Percentiles rank a stretch among this genome's conserved stretches.
phyloP scores from a whole-genome alignment of 2,329 filamentous ascomycete genomes.

The Myriosclerotinia duriaeana region DNA sequence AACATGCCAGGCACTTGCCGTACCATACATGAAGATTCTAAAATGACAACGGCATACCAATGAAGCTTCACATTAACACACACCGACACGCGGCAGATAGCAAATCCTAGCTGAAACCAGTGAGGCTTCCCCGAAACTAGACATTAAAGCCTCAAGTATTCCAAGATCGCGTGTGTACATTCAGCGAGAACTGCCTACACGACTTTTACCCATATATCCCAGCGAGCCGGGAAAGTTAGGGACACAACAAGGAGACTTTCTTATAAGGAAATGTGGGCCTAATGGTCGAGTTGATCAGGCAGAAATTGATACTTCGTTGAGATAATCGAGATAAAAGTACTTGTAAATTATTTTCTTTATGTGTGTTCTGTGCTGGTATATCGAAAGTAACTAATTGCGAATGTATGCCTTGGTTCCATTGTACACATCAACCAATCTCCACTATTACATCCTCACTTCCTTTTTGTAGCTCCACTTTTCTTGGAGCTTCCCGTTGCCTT shows the following conservation, averaged over 20 bases:
- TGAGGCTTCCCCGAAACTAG: neutral
- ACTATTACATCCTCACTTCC: conserved; percentile 42
- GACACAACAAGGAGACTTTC: neutral
- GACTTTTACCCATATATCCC: neutral
- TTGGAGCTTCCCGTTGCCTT: conserved; percentile 51
- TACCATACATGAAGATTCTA: neutral
- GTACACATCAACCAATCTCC: neutral
- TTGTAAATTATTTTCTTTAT: neutral
- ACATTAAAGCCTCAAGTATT: neutral
- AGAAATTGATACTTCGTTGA: neutral
- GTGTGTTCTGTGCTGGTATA: neutral
- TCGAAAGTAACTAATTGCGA: neutral
- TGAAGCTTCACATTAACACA: neutral
- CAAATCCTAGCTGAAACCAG: neutral
- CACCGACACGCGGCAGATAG: too few species aligned
- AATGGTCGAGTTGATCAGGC: neutral
- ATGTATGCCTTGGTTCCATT: neutral
- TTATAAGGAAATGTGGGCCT: neutral
- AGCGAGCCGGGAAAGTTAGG: neutral
- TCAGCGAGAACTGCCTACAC: neutral
- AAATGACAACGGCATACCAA: neutral
- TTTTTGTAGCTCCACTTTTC: conserved; percentile 50
- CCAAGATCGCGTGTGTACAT: neutral
- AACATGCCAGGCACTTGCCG: neutral
- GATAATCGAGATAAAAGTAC: neutral